Evolutionary conservation across 352 stramenopile genomes (phyloP).

Genomic region (Globisporangium irregulare): DNA sequence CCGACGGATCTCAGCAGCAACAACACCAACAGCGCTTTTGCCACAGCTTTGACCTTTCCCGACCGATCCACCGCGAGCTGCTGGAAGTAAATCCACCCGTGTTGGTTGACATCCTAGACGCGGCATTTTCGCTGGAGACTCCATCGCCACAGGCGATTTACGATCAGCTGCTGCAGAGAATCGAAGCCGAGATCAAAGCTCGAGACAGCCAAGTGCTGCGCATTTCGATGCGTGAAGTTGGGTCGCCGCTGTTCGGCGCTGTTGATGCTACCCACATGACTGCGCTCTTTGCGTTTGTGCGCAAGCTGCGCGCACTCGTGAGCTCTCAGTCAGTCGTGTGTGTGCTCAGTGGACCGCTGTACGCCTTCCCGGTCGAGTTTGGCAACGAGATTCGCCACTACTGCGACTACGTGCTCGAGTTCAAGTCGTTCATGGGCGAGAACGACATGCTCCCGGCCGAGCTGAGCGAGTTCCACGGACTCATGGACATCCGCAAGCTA

Average conservation of each 20-base stretch:
- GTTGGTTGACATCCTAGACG: conserved; percentile 24
- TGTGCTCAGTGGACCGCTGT: conserved; percentile 28
- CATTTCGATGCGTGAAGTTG: conserved; percentile 40
- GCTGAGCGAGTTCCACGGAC: conserved; percentile 55
- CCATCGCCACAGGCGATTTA: conserved; percentile 22
- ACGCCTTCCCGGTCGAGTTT: conserved; percentile 28
- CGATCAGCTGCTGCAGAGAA: conserved; percentile 21
- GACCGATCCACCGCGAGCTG: conserved; percentile 49
- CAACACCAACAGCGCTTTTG: conserved; percentile 43
- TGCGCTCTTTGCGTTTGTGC: conserved; percentile 39
- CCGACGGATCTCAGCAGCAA: conserved; percentile 4
- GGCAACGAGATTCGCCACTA: conserved; percentile 45
- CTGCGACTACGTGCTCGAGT: conserved; percentile 56
- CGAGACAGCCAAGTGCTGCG: conserved; percentile 32
- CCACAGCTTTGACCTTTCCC: conserved; percentile 73
- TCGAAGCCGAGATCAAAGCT: conserved; percentile 22
- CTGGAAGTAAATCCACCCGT: conserved; percentile 36
- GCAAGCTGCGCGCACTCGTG: conserved; percentile 28
- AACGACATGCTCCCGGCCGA: conserved; percentile 55
- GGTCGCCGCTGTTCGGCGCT: conserved; percentile 38
- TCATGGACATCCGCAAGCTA: conserved; percentile 56
- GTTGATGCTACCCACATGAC: conserved; percentile 35
- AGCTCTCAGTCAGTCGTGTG: conserved; percentile 23
- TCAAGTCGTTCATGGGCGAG: conserved; percentile 57
- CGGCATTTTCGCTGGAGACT: background rate